These are phyloP conservation scores for Venturia oleaginea DNA, from an alignment of 2,329 filamentous ascomycete genomes.

Conservation along the genomic window DNA sequence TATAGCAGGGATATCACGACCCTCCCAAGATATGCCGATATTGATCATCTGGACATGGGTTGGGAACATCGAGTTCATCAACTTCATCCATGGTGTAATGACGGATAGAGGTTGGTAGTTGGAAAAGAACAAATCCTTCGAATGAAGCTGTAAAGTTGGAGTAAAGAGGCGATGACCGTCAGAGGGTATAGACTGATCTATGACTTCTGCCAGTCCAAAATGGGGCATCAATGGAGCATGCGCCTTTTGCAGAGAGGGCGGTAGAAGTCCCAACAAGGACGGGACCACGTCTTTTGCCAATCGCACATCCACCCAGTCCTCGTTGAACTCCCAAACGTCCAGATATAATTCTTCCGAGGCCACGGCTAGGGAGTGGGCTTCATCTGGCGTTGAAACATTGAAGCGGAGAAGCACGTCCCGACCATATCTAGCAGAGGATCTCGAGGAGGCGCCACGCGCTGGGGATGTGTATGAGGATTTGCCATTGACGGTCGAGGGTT, in stretches of 20 bases:
- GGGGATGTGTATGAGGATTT: neutral
- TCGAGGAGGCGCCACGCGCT: neutral
- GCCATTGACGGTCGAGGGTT: neutral
- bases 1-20: conserved; percentile 74
- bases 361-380: conserved; percentile 62
- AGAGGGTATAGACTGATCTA: conserved; percentile 31
- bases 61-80: conserved; percentile 84
- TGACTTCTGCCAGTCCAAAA: conserved; percentile 56
- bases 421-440: conserved; percentile 3
- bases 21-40: conserved; percentile 81
- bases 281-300: conserved; percentile 64
- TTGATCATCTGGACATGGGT: conserved; percentile 63
- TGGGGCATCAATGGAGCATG: conserved; percentile 73
- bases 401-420: conserved; percentile 68
- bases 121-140: conserved; percentile 78
- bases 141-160: conserved; percentile 26
- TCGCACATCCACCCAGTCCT: conserved; percentile 76
- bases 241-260: conserved; percentile 59
- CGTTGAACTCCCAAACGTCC: conserved; percentile 82
- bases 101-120: conserved; percentile 85
- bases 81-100: conserved; percentile 82
- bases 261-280: conserved; percentile 71
- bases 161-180: conserved; percentile 20
- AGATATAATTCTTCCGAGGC: conserved; percentile 68
- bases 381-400: conserved; percentile 59